A percentile compares a stretch with the other conserved stretches of the same genome.
These are phyloP conservation scores for Wallemia ichthyophaga DNA, from an alignment of 1,284 basidiomycete species.

Conservation along the genomic window DNA sequence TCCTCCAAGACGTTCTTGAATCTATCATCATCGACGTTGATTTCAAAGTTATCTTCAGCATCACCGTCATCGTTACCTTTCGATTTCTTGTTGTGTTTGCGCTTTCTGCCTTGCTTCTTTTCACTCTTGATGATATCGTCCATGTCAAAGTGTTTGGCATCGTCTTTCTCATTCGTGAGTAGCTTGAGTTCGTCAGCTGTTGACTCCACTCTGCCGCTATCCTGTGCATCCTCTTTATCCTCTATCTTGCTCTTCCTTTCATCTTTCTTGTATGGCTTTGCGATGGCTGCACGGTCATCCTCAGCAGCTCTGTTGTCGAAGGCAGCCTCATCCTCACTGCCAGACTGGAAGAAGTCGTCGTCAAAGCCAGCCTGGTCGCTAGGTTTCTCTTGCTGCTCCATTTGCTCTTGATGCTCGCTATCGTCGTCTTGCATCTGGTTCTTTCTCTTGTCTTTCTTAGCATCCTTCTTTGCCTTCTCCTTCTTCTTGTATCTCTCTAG, in stretches of 20 bases:
- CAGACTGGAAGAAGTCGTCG: background rate
- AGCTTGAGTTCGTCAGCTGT: background rate
- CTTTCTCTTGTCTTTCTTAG: constrained; percentile 22
- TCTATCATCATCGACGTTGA: background rate
- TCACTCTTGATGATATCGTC: background rate
- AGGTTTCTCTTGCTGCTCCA: background rate
- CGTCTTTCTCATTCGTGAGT: background rate
- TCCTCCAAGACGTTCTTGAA: background rate
- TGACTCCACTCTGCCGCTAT: background rate
- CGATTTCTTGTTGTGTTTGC: background rate
- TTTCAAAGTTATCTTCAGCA: background rate
- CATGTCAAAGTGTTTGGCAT: background rate
- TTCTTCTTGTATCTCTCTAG: constrained; percentile 51
- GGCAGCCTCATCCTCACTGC: background rate
- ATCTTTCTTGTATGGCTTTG: background rate
- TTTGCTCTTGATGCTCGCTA: constrained; percentile 6
- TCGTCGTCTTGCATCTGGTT: constrained; percentile 9
- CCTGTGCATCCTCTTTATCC: background rate
- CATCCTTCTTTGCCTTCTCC: constrained; percentile 53
- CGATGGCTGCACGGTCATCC: background rate
- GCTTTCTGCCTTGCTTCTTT: background rate
- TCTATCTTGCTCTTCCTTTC: background rate
- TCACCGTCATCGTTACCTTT: background rate
- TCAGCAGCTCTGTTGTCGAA: background rate
- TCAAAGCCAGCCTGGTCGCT: background rate